phyloP scores from a whole-genome alignment of 495 filamentous ascomycete species.

The Parathielavia hyrcaniae region DNA sequence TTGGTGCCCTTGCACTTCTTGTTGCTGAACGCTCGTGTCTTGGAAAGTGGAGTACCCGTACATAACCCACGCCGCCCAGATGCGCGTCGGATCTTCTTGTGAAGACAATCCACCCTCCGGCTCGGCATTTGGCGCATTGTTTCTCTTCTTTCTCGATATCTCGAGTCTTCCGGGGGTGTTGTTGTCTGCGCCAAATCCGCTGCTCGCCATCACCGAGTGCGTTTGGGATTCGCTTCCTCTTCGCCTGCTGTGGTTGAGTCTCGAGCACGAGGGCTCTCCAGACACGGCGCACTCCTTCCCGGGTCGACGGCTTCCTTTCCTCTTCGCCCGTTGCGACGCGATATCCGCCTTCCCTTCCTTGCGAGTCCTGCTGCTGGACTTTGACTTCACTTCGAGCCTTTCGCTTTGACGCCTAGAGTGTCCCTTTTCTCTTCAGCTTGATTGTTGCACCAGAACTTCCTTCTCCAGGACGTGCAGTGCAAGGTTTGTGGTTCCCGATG shows the following conservation, averaged over 20 bases:
- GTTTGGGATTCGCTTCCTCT: not conserved
- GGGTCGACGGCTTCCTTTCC: not conserved
- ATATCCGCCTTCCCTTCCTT: slow-evolving; percentile 1
- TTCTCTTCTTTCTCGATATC: slow-evolving; percentile 1
- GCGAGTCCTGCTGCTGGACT: not conserved
- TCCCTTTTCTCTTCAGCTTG: not conserved
- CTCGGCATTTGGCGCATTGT: slow-evolving; percentile 3
- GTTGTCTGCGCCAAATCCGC: not conserved
- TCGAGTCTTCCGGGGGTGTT: not conserved
- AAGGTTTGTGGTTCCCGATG: not conserved
- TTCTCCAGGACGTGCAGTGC: not conserved
- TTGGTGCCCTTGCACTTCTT: not conserved
- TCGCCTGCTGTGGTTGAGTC: not conserved
- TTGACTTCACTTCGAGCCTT: not conserved
- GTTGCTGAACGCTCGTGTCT: slow-evolving; percentile 10
- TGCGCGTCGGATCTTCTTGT: slow-evolving; percentile 11
- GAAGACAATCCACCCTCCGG: slow-evolving; percentile 6
- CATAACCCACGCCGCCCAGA: slow-evolving; percentile 14
- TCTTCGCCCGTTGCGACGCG: not conserved
- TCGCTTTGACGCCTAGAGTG: not conserved
- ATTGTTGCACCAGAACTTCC: not conserved
- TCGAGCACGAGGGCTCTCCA: not conserved
- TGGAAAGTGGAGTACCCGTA: slow-evolving; percentile 18
- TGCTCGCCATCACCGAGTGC: not conserved
- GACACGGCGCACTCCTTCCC: not conserved